phyloP scores from a whole-genome alignment of 2,329 filamentous ascomycete species.

The Neofusicoccum sp. region DNA sequence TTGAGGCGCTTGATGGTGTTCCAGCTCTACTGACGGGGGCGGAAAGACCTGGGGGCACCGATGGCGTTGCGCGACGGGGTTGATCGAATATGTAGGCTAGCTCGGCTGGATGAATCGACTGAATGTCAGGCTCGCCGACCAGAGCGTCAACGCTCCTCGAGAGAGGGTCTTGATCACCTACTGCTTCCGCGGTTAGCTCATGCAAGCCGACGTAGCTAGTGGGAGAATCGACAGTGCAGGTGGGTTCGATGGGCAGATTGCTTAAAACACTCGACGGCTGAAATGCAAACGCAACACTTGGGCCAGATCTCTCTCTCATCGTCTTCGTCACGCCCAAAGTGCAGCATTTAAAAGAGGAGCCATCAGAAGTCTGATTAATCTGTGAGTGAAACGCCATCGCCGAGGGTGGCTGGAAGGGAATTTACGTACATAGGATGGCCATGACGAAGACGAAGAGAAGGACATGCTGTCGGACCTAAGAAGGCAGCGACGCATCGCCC shows the following conservation, averaged over 20 bases:
- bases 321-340: constrained; percentile 41
- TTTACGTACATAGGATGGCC: constrained; percentile 45
- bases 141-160: constrained; percentile 65
- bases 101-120: constrained; percentile 30
- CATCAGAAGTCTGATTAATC: constrained; percentile 41
- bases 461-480: constrained; percentile 33
- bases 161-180: constrained; percentile 14
- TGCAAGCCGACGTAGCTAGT: neutral
- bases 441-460: constrained; percentile 48
- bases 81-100: constrained; percentile 30
- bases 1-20: constrained; percentile 11
- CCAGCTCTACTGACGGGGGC: constrained; percentile 26
- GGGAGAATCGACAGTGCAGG: constrained; percentile 16
- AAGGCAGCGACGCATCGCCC: constrained; percentile 35
- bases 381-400: constrained; percentile 39
- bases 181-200: constrained; percentile 42
- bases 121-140: constrained; percentile 55
- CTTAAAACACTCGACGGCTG: constrained; percentile 18
- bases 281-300: constrained; percentile 3
- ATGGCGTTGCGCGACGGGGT: constrained; percentile 43
- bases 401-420: constrained; percentile 37
- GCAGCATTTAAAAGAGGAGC: constrained; percentile 30
- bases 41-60: constrained; percentile 46
- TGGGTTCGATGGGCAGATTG: constrained; percentile 12
- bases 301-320: constrained; percentile 16